Percentiles rank a stretch among this genome's conserved stretches.
These are phyloP conservation scores for Dendrothele bispora DNA, from an alignment of 768 basidiomycete genomes.

Conservation along the genomic window DNA sequence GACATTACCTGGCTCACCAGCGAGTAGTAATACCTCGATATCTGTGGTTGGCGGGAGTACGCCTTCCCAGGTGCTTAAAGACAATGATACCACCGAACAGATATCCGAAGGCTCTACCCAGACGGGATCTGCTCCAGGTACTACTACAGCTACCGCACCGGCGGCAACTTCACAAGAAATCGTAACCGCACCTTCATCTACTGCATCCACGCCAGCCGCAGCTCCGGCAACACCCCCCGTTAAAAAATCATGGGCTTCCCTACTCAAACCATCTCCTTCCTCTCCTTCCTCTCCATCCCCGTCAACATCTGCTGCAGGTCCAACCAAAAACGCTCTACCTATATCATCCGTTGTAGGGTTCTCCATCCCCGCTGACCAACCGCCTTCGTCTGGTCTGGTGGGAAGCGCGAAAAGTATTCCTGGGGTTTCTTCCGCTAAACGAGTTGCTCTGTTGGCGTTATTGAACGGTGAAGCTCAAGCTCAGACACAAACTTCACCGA, in stretches of 20 bases:
- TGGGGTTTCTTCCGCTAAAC: constrained; percentile 33
- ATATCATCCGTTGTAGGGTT: constrained; percentile 73
- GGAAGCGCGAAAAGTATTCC: not conserved
- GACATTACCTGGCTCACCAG: constrained; percentile 35
- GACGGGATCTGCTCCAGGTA: not conserved
- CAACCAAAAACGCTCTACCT: constrained; percentile 48
- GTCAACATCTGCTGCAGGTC: not conserved
- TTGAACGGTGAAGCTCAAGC: constrained; percentile 34
- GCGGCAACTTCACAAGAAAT: constrained; percentile 13
- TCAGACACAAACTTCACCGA: not conserved
- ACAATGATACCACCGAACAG: not conserved
- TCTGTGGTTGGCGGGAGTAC: not conserved
- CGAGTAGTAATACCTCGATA: constrained; percentile 16
- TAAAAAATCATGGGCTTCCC: constrained; percentile 80
- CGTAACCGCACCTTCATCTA: constrained; percentile 7
- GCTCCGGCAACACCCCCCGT: constrained; percentile 24
- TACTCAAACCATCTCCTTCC: constrained; percentile 50
- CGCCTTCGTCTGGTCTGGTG: constrained; percentile 7
- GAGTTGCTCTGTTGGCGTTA: constrained; percentile 53
- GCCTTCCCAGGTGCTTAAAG: constrained; percentile 8
- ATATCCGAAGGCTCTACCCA: not conserved
- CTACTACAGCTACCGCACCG: constrained; percentile 8
- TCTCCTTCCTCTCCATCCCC: constrained; percentile 33
- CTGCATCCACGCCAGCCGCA: constrained; percentile 9
- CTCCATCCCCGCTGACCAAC: constrained; percentile 59